Conservation (phyloP, 129 eudicot genomes). For the Erigeron canadensis region DNA sequence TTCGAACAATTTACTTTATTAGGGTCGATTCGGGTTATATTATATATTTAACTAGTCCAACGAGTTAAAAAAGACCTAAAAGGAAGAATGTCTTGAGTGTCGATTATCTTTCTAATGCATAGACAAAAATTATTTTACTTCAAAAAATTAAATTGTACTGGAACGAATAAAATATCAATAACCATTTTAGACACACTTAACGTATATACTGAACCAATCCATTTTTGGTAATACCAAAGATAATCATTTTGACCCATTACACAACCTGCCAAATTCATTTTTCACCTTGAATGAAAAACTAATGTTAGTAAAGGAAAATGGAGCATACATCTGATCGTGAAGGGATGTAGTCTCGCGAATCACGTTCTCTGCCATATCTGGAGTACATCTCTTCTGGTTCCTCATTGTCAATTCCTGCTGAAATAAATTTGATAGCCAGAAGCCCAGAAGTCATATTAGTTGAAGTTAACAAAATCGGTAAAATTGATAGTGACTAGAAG, state of each 20-base stretch:
- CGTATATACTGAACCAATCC: not conserved
- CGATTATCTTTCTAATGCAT: not conserved
- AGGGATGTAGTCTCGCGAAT: slow-evolving; percentile 42
- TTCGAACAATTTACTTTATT: not conserved
- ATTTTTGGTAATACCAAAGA: not conserved
- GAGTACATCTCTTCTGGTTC: slow-evolving; percentile 42
- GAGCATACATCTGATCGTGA: slow-evolving; percentile 42
- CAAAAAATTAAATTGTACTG: not conserved
- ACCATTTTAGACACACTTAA: too few relatives aligned
- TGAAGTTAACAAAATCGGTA: not conserved
- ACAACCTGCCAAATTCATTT: not conserved
- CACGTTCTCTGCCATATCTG: slow-evolving; percentile 44
- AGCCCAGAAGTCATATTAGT: not conserved
- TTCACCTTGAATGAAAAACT: not conserved
- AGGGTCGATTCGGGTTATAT: not conserved
- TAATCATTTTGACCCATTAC: not conserved
- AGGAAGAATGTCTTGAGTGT: too few relatives aligned
- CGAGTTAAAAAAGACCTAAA: too few relatives aligned
- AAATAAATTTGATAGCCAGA: slow-evolving; percentile 4
- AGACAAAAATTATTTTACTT: not conserved
- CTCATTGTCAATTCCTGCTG: slow-evolving; percentile 28
- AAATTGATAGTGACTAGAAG: not conserved
- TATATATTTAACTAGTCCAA: not conserved
- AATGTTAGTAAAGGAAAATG: not conserved
- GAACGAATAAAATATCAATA: not conserved